Base-by-base conservation (phyloP, 73 alveolate genomes). In the Paramecium tetraurelia region DNA sequence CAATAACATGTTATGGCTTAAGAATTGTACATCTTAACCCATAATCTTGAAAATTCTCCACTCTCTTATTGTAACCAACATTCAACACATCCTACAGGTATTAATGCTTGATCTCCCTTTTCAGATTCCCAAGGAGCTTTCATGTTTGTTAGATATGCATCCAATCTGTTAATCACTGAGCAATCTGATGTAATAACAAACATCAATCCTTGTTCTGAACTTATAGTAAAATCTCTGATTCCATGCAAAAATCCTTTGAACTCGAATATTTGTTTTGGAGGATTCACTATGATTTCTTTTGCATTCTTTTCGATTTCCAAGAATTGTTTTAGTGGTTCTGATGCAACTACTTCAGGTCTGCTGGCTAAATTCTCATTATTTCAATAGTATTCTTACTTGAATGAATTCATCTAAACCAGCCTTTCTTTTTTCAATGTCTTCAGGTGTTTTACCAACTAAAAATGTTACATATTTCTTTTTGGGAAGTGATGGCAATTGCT, bases 221-320 rank as follows among this genome's bases (percentile, higher is more conserved):
- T 48, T 29, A 70, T 27, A 22, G 33, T 33, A 71, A 69, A 89
- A 71, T 89, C 94, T 50, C 94, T 89, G 8, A 89, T 59, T 22
- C 94, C 94, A 71, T 89, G 94, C 58, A 89, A 58, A 27, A 89
- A 89, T 38, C 94, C 94, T 31, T 84, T 89, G 33, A 89, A 89
- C 41, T 70, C 94, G 27, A 46, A 59, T 18, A 89, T 27, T 36
- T 29, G 14, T 89, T 83, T 53, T 14, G 94, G 94, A 22, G 94
- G 94, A 43, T 68, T 69, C 29, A 89, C 53, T 14, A 89, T 43
- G 16, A 46, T 36, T 20, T 89, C 94, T 38, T 63, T 46, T 0
- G 94, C 94, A 89, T 89, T 88, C 68, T 89, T 77, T 27, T 89
- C 94, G 21, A 89, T 48, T 93, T 93, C 96, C 48, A 89, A 89